These are phyloP conservation scores for Camellia japonica DNA, from an alignment of 148 eudicot species.

Conservation along the genomic window DNA sequence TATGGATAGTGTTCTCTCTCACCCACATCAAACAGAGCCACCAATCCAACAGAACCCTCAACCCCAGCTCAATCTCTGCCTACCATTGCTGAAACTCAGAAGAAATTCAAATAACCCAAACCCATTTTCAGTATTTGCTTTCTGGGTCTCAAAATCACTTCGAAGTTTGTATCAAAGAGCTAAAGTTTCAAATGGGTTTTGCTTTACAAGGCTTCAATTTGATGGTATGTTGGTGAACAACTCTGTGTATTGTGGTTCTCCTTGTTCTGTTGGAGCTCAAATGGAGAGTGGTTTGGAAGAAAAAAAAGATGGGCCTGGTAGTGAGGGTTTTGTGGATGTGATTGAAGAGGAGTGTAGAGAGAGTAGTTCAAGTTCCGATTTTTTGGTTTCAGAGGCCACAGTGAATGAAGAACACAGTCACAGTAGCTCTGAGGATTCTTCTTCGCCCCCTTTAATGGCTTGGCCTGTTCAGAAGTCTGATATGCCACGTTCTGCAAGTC, in stretches of 20 bases:
- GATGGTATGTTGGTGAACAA: conserved; percentile 33
- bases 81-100: conserved; percentile 13
- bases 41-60: conserved; percentile 6
- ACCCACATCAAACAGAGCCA: conserved; percentile 7
- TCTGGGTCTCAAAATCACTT: conserved; percentile 30
- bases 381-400: conserved; percentile 37
- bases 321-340: conserved; percentile 10
- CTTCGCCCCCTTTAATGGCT: conserved; percentile 41
- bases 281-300: conserved; percentile 29
- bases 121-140: conserved; percentile 17
- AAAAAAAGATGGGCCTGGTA: conserved; percentile 19
- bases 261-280: conserved; percentile 22
- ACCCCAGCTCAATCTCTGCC: conserved; percentile 7
- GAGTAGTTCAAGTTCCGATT: conserved; percentile 51
- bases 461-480: conserved; percentile 37
- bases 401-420: conserved; percentile 36
- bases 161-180: conserved; percentile 15
- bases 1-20: conserved; percentile 30
- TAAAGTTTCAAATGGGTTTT: conserved; percentile 22
- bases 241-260: conserved; percentile 29
- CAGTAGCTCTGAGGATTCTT: conserved; percentile 43
- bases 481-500: conserved; percentile 18
- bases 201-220: conserved; percentile 20
- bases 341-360: conserved; percentile 36
- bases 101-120: conserved; percentile 10